These are phyloP conservation scores for Botrytis byssoidea DNA, from an alignment of 2,329 filamentous ascomycete species.

Conservation along the genomic window DNA sequence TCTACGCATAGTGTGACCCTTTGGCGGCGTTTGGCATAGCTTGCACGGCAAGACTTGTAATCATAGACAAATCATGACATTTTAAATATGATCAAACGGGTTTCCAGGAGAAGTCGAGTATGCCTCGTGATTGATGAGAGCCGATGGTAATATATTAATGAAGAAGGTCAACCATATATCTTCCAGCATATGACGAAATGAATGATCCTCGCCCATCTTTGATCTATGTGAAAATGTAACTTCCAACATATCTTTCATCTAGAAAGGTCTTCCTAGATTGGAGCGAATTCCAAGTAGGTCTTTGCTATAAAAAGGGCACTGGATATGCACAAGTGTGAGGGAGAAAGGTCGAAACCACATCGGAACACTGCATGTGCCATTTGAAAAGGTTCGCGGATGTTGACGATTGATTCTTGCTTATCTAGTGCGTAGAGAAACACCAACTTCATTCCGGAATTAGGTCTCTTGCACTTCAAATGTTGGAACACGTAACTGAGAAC, in stretches of 20 bases:
- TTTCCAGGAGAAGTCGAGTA: neutral
- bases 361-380: neutral
- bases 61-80: constrained; percentile 35
- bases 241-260: neutral
- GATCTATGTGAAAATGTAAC: neutral
- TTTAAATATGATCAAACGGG: constrained; percentile 14
- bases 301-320: neutral
- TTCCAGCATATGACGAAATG: neutral
- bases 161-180: neutral
- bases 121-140: constrained; percentile 9
- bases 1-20: constrained; percentile 34
- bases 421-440: neutral
- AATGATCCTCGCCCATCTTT: neutral
- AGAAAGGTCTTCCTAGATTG: neutral
- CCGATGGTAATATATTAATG: constrained; percentile 3
- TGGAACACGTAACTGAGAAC: no score
- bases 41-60: constrained; percentile 35
- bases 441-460: neutral
- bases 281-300: neutral
- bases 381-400: neutral
- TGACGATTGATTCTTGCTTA: neutral
- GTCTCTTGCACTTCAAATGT: neutral
- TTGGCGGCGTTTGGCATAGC: constrained; percentile 33
- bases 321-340: neutral
- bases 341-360: neutral